Base-by-base conservation (phyloP, 352 stramenopile species). In the Phytophthora tubulina region DNA sequence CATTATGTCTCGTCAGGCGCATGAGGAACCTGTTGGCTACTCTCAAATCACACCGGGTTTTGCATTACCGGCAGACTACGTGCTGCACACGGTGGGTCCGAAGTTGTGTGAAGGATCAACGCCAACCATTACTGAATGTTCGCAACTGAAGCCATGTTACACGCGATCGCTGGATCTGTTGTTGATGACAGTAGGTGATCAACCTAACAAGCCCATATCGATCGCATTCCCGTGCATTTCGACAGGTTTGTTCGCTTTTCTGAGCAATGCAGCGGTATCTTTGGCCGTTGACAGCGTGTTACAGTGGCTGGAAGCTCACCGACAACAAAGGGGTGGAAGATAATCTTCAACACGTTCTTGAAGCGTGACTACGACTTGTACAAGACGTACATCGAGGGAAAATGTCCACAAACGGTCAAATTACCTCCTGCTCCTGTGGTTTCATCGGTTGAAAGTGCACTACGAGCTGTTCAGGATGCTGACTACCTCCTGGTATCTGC, bases 261-360 rank as follows among this genome's bases (percentile, higher is more conserved):
- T 83, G 3, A 81, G 80, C 33, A 80, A 89, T 14, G 41, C 78
- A 0, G 86, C 85, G 6, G 78, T 88, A 0, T 65, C 70, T 1
- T 63, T 93, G 5, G 85, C 79, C 4, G 56, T 92, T 13, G 54
- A 75, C 14, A 70, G 76, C 2, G 85, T 94, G 21, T n/a, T 70
- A 3, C 67, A 77, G 4, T 94, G 86, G 86, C 63, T 94, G 15
- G 32, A 74, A 10, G 33, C 44, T 1, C 75, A 92, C 55, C 14
- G 73, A 8, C 58, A 81, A 7, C 41, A 0, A 33, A 50, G 2
- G 50, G 65, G n/a, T 90, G 86, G 80, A 85, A 73, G 39, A 76
- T 94, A 9, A 74, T 93, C 50, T 93, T 92, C 72, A 91, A 94
- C 62, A 89, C 84, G 7, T 94, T 93, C 51, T 57, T 88, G 6